A percentile compares a stretch with the other conserved stretches of the same genome.
These are phyloP conservation scores for Fusarium odoratissimum DNA, from an alignment of 2,329 filamentous ascomycete genomes.

Conservation along the genomic window DNA sequence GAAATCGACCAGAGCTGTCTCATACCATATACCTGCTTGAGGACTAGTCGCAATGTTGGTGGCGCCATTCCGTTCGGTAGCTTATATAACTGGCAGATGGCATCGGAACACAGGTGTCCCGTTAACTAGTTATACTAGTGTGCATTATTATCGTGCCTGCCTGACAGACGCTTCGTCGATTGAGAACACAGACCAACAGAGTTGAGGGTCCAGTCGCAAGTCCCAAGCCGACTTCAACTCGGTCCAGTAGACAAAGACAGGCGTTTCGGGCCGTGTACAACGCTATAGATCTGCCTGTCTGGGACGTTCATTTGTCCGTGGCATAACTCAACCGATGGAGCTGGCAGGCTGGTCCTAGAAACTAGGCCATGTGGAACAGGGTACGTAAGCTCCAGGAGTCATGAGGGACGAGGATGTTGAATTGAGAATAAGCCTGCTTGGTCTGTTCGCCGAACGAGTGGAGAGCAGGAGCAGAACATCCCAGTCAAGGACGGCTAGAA, in stretches of 20 bases:
- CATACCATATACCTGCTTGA: slow-evolving; percentile 14
- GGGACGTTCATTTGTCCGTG: slow-evolving; percentile 3
- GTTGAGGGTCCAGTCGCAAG: not conserved
- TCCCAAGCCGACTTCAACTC: not conserved
- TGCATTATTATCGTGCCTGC: slow-evolving; percentile 17
- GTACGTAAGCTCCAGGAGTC: slow-evolving; percentile 42
- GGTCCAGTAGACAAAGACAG: not conserved
- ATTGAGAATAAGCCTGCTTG: slow-evolving; percentile 22
- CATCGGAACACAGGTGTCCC: slow-evolving; percentile 17
- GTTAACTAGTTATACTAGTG: slow-evolving; percentile 22
- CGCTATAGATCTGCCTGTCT: not conserved
- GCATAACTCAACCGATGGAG: slow-evolving; percentile 13
- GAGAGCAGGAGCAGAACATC: slow-evolving; percentile 33
- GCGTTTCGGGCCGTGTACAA: slow-evolving; percentile 3
- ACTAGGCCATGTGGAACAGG: slow-evolving; percentile 39
- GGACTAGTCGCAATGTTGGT: slow-evolving; percentile 19
- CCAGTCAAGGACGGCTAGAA: slow-evolving; percentile 41
- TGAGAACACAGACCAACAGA: slow-evolving; percentile 1
- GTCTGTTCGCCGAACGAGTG: slow-evolving; percentile 33
- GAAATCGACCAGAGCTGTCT: not conserved
- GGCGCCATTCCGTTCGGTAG: slow-evolving; percentile 37
- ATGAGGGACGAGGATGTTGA: slow-evolving; percentile 40
- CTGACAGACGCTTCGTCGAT: slow-evolving; percentile 3
- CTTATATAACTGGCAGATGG: slow-evolving; percentile 25
- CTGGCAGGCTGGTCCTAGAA: slow-evolving; percentile 24